These are phyloP conservation scores for Solanum dulcamara DNA, from an alignment of 257 asterid genomes.

Conservation along the genomic window DNA sequence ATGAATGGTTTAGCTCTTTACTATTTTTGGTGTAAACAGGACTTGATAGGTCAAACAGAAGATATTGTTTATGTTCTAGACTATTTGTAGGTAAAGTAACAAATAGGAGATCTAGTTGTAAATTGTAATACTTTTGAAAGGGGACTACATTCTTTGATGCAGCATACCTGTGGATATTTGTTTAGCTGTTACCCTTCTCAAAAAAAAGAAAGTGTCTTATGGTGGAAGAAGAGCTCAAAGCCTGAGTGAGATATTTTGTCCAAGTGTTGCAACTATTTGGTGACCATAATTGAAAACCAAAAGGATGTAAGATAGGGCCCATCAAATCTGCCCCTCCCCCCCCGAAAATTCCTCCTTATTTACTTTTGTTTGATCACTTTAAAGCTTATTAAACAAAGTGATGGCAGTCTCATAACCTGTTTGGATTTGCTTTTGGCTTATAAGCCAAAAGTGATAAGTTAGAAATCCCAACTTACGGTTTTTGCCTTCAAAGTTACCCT, in stretches of 20 bases:
- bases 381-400: neutral
- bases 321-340: neutral
- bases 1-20: neutral
- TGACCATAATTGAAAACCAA: neutral
- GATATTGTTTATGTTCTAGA: neutral
- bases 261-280: neutral
- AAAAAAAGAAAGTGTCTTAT: neutral
- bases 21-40: neutral
- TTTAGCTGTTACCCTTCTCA: neutral
- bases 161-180: neutral
- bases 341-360: neutral
- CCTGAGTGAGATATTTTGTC: neutral
- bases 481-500: too few species aligned
- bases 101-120: neutral
- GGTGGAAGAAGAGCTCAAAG: neutral
- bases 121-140: neutral
- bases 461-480: neutral
- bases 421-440: neutral
- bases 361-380: neutral
- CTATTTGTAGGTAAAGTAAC: neutral
- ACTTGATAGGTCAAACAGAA: neutral
- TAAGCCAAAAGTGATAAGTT: neutral
- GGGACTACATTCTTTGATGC: neutral
- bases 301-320: neutral
- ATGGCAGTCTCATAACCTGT: neutral